Conservation (phyloP, 2,329 filamentous ascomycete species). For the Cladophialophora chaetospira region DNA sequence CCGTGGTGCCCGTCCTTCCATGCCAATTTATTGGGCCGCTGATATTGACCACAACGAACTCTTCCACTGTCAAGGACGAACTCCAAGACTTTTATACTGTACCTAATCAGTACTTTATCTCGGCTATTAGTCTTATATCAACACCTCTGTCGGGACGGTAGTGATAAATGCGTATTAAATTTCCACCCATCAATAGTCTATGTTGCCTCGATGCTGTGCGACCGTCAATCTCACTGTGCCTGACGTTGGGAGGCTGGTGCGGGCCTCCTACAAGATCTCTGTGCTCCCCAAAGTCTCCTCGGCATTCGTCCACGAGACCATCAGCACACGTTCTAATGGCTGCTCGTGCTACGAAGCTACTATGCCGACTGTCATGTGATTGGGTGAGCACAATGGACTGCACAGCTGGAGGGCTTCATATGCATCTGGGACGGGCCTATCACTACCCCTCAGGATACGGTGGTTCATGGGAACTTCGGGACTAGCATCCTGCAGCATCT, state of each 20-base stretch:
- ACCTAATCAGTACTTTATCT: no score
- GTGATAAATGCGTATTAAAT: neutral
- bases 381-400: neutral
- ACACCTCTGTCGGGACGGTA: neutral
- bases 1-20: neutral
- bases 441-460: constrained; percentile 7
- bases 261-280: constrained; percentile 4
- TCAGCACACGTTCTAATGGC: no score
- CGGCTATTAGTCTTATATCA: neutral
- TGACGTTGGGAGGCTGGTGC: no score
- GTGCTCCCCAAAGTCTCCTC: neutral
- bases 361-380: neutral
- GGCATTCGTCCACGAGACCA: constrained; percentile 9
- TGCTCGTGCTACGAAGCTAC: no score
- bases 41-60: neutral
- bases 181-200: neutral
- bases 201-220: constrained; percentile 2
- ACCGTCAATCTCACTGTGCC: neutral
- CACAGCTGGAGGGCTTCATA: neutral
- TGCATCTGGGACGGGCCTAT: neutral
- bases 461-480: neutral
- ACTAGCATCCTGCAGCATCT: constrained; percentile 5
- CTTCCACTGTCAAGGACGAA: neutral
- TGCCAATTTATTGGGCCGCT: neutral
- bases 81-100: neutral